Conservation (phyloP, 1,139 yeast species). For the Lodderomyces parapsilosis region DNA sequence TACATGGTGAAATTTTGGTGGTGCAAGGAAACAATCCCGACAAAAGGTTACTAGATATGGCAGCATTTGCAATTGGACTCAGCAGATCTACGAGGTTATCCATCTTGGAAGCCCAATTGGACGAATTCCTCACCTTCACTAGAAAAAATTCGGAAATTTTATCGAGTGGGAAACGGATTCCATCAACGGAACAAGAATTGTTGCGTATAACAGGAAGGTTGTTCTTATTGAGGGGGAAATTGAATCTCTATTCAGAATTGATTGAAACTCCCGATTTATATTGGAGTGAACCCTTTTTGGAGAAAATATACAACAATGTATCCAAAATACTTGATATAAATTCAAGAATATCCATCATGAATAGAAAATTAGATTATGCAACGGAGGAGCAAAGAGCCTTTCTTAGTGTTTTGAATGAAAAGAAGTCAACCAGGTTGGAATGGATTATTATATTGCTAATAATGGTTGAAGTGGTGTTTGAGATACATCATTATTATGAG, state of each 20-base stretch:
- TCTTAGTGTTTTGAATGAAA: constrained; percentile 71
- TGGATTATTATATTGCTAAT: constrained; percentile 85
- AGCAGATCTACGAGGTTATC: constrained; percentile 85
- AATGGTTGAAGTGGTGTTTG: constrained; percentile 82
- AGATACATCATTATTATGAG: constrained; percentile 53
- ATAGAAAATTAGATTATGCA: constrained; percentile 84
- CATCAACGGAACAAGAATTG: constrained; percentile 61
- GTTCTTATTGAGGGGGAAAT: constrained; percentile 72
- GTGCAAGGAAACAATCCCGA: constrained; percentile 50
- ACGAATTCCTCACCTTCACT: constrained; percentile 61
- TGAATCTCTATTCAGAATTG: constrained; percentile 82
- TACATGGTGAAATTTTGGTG: constrained; percentile 70
- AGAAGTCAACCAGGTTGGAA: constrained; percentile 73
- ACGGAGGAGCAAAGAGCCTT: constrained; percentile 84
- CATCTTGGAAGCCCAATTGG: constrained; percentile 70
- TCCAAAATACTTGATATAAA: constrained; percentile 72
- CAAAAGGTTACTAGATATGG: constrained; percentile 65
- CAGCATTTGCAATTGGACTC: constrained; percentile 86
- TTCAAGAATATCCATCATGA: constrained; percentile 75
- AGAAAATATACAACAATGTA: constrained; percentile 66
- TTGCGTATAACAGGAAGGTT: constrained; percentile 71
- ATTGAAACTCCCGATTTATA: constrained; percentile 91
- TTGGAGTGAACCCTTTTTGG: constrained; percentile 89
- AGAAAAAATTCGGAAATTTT: constrained; percentile 63
- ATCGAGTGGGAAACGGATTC: constrained; percentile 60